These are phyloP conservation scores for Cryptococcus sp. DNA, from an alignment of 1,284 basidiomycete species.

Conservation along the genomic window DNA sequence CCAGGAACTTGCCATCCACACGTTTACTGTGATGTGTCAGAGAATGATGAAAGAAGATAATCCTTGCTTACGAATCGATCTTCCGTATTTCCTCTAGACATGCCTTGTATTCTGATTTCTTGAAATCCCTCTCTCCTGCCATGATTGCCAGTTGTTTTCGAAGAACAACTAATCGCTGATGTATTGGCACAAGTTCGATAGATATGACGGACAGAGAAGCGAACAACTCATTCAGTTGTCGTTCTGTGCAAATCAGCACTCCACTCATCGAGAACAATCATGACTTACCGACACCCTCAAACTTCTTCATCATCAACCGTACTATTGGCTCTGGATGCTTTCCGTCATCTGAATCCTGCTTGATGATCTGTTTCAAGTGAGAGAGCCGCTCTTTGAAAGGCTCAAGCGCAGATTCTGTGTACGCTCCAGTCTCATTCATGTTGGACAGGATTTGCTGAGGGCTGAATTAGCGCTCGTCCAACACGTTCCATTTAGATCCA, in stretches of 20 bases:
- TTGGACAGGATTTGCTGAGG: conserved; percentile 83
- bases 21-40: conserved; percentile 58
- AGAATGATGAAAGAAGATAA: no score
- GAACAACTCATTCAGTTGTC: conserved; percentile 67
- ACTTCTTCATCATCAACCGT: conserved; percentile 81
- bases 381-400: conserved; percentile 76
- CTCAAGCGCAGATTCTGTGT: conserved; percentile 80
- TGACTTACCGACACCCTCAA: conserved; percentile 81
- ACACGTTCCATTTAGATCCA: neutral
- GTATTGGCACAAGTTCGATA: conserved; percentile 79
- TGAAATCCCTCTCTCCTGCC: conserved; percentile 76
- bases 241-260: conserved; percentile 53
- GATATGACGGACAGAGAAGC: conserved; percentile 81
- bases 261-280: neutral
- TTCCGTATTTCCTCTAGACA: conserved; percentile 88
- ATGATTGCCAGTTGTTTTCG: conserved; percentile 84
- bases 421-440: conserved; percentile 89
- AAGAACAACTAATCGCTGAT: conserved; percentile 81
- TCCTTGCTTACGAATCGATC: conserved; percentile 77
- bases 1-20: conserved; percentile 92
- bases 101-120: conserved; percentile 82
- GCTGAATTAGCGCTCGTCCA: conserved; percentile 3
- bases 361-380: conserved; percentile 76
- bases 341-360: conserved; percentile 70
- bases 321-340: conserved; percentile 84